A percentile compares a stretch with the other conserved stretches of the same genome.
phyloP scores from a whole-genome alignment of 192 early-diverging fungal species.

The Linnemannia schmuckeri region DNA sequence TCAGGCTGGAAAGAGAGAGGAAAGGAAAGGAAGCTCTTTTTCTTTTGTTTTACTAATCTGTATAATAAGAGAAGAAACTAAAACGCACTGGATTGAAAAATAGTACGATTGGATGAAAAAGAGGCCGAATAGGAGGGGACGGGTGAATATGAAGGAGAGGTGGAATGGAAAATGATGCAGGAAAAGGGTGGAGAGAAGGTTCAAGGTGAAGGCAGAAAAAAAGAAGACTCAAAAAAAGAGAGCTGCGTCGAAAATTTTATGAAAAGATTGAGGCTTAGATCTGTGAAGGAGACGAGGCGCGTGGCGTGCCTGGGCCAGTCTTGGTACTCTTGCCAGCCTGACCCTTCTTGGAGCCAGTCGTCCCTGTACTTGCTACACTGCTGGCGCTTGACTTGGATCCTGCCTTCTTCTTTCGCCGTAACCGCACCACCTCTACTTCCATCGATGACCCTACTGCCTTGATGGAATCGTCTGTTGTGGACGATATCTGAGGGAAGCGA shows the following conservation, averaged over 20 bases:
- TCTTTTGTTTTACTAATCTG: not conserved
- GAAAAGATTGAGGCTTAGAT: not conserved
- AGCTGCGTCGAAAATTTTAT: not conserved
- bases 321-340: constrained; percentile 8
- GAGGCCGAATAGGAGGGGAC: not conserved
- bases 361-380: constrained; percentile 35
- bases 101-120: not conserved
- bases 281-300: not conserved
- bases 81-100: not conserved
- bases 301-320: constrained; percentile 1
- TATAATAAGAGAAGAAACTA: not conserved
- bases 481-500: constrained; percentile 35
- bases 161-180: not conserved
- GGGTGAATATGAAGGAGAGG: not conserved
- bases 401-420: constrained; percentile 46
- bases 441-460: not conserved
- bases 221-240: not conserved
- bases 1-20: not conserved
- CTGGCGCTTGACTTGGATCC: constrained; percentile 28
- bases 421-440: constrained; percentile 46
- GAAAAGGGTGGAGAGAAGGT: not conserved
- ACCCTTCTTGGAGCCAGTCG: constrained; percentile 1
- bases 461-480: constrained; percentile 6
- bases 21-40: not conserved
- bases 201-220: not conserved